These are phyloP conservation scores for Brettanomyces nanus DNA, from an alignment of 805 yeast genomes.

Conservation along the genomic window DNA sequence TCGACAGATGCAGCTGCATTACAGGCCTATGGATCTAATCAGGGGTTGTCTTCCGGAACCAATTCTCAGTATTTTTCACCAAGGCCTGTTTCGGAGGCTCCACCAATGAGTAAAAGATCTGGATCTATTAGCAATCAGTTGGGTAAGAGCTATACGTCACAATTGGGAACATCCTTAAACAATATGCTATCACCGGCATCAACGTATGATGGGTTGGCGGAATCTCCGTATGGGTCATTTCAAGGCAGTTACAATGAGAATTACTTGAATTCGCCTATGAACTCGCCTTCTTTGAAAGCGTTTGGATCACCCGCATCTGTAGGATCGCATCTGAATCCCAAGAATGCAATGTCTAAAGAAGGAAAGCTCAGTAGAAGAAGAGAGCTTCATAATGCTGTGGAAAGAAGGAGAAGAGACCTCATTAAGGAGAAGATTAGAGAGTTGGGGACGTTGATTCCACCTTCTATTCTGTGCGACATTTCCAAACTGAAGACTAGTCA, in stretches of 20 bases:
- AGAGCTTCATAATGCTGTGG: slow-evolving; percentile 92
- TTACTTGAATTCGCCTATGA: slow-evolving; percentile 26
- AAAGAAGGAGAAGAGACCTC: slow-evolving; percentile 81
- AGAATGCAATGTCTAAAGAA: slow-evolving; percentile 41
- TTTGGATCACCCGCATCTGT: slow-evolving; percentile 28
- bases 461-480: slow-evolving; percentile 44
- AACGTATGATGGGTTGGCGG: slow-evolving; percentile 26
- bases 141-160: slow-evolving; percentile 22
- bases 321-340: slow-evolving; percentile 27
- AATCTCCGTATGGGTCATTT: slow-evolving; percentile 29
- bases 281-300: slow-evolving; percentile 27
- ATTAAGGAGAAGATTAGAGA: slow-evolving; percentile 86
- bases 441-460: slow-evolving; percentile 75
- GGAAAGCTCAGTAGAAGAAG: slow-evolving; percentile 70
- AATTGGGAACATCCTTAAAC: slow-evolving; percentile 24
- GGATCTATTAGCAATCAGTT: slow-evolving; percentile 17
- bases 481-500: slow-evolving; percentile 21
- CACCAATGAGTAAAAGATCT: slow-evolving; percentile 9
- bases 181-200: slow-evolving; percentile 27
- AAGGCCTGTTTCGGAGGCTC: background rate
- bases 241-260: slow-evolving; percentile 23
- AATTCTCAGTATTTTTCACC: slow-evolving; percentile 24
- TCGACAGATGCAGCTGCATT: background rate
- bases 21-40: slow-evolving; percentile 5
- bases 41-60: background rate